Conservation (phyloP, 2,329 filamentous ascomycete genomes). For the Epichloe uncinata region DNA sequence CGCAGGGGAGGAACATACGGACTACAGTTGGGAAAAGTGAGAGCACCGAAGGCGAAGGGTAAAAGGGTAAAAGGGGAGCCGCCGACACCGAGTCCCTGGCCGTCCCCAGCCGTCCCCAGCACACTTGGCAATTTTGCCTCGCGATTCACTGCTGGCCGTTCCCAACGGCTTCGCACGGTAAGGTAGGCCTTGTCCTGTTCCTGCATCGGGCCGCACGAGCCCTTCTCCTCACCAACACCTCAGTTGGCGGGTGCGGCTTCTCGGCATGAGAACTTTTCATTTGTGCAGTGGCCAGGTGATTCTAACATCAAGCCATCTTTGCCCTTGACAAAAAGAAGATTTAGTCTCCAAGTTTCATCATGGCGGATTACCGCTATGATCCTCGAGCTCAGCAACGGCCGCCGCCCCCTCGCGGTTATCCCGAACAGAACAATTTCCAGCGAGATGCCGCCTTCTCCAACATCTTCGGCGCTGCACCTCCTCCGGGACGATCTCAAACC, state of each 20-base stretch:
- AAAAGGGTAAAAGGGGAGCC: neutral
- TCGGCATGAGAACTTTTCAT: neutral
- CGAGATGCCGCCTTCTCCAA: conserved; percentile 92
- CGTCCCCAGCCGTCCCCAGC: neutral
- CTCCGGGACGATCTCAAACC: conserved; percentile 81
- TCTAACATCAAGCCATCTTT: neutral
- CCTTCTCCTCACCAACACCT: neutral
- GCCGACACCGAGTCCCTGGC: neutral
- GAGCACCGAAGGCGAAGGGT: neutral
- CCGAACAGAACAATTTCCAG: conserved; percentile 44
- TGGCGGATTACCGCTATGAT: conserved; percentile 47
- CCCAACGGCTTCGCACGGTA: conserved; percentile 2
- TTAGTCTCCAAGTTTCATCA: conserved; percentile 17
- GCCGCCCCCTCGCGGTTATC: conserved; percentile 35
- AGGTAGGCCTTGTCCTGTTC: neutral
- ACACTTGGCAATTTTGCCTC: conserved; percentile 1
- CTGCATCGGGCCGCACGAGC: neutral
- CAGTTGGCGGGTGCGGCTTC: neutral
- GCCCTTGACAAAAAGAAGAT: neutral
- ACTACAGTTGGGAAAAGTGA: neutral
- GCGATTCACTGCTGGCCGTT: conserved; percentile 2
- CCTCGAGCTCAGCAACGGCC: conserved; percentile 30
- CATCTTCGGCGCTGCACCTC: conserved; percentile 83
- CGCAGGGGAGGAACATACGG: neutral
- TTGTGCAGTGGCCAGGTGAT: neutral